Percentiles rank a stretch among this genome's conserved stretches.
phyloP scores from a whole-genome alignment of 192 early-diverging fungal species.

The Pecoramyces ruminantium region DNA sequence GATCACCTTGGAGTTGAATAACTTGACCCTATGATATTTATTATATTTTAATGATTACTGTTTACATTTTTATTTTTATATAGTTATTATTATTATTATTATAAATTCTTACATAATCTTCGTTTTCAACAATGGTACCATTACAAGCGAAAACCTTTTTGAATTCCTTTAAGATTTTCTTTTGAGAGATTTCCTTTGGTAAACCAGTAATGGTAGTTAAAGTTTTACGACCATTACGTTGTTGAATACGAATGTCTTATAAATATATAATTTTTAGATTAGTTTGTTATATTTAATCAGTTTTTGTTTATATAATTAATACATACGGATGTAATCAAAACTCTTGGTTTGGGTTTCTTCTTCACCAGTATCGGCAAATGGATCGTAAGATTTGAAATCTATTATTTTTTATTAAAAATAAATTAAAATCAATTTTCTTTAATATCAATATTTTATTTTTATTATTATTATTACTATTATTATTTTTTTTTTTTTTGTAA shows the following conservation, averaged over 20 bases:
- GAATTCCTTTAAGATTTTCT: slow-evolving; percentile 84
- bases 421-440: no score
- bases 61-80: no score
- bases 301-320: no score
- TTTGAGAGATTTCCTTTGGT: slow-evolving; percentile 65
- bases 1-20: slow-evolving; percentile 92
- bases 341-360: slow-evolving; percentile 15
- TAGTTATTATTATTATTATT: no score
- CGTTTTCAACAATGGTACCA: slow-evolving; percentile 83
- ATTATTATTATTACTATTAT: no score
- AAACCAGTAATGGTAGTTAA: slow-evolving; percentile 90
- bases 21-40: slow-evolving; percentile 36
- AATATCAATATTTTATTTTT: no score
- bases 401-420: not conserved
- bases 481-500: not conserved
- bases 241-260: slow-evolving; percentile 98
- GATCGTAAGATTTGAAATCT: slow-evolving; percentile 18
- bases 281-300: no score
- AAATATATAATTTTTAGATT: no score
- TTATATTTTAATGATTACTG: no score
- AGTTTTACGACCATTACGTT: slow-evolving; percentile 92
- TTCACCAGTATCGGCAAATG: slow-evolving; percentile 26
- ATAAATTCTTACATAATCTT: slow-evolving; percentile 41
- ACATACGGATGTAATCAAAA: slow-evolving; percentile 26
- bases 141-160: slow-evolving; percentile 95